Conservation (phyloP, 768 basidiomycete species). For the Xerocomus brunneocitrinus region DNA sequence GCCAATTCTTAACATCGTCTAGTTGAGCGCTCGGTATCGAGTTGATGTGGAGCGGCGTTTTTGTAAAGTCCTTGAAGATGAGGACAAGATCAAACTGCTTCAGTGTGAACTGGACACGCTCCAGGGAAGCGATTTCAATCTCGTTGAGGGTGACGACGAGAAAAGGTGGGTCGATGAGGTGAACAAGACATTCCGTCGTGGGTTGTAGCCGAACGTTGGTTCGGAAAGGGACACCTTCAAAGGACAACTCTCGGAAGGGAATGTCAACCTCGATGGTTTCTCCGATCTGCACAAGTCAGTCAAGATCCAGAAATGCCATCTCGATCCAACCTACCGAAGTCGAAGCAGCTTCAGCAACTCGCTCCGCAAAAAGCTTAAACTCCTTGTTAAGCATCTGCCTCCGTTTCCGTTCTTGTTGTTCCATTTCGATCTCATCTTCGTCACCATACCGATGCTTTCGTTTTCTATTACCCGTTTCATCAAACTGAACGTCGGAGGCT, state of each 20-base stretch:
- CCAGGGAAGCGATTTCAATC: conserved; percentile 94
- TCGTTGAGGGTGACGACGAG: conserved; percentile 91
- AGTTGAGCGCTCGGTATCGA: conserved; percentile 87
- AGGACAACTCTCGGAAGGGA: conserved; percentile 95
- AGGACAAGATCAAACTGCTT: conserved; percentile 98
- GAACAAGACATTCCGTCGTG: conserved; percentile 94
- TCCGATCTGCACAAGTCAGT: conserved; percentile 46
- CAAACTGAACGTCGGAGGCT: conserved; percentile 95
- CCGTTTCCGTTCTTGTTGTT: conserved; percentile 92
- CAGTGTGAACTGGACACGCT: conserved; percentile 92
- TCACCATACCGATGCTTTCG: conserved; percentile 96
- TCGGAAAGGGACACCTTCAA: conserved; percentile 94
- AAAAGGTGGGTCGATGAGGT: conserved; percentile 94
- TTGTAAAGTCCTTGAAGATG: conserved; percentile 94
- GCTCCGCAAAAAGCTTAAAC: conserved; percentile 90
- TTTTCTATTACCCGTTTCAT: conserved; percentile 99
- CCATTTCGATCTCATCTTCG: conserved; percentile 98
- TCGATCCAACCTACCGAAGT: conserved; percentile 51
- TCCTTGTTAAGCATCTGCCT: conserved; percentile 88
- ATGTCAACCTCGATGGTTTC: conserved; percentile 91
- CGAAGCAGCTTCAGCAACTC: conserved; percentile 80
- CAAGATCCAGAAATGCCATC: not conserved
- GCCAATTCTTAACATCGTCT: conserved; percentile 98
- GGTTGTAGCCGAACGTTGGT: conserved; percentile 93
- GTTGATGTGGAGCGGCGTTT: conserved; percentile 90